These are phyloP conservation scores for Stromatinia cepivora DNA, from an alignment of 2,329 filamentous ascomycete species.

Conservation along the genomic window DNA sequence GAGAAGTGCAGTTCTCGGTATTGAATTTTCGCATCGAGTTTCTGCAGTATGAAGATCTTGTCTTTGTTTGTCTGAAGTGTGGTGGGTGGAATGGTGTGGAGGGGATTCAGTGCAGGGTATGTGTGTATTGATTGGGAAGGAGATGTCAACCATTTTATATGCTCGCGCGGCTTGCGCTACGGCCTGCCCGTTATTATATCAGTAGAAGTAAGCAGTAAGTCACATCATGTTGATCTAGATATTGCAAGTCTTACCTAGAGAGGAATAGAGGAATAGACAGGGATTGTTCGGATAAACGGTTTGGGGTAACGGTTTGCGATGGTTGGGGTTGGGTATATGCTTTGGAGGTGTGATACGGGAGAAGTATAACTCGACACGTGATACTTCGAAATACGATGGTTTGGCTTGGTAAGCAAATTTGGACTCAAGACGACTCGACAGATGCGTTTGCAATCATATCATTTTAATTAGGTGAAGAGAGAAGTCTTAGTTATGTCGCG, in stretches of 20 bases:
- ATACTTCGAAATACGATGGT: too few species aligned
- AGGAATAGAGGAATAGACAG: neutral
- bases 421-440: too few species aligned
- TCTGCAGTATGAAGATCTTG: neutral
- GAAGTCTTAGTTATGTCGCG: too few species aligned
- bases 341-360: neutral
- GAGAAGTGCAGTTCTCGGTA: neutral
- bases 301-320: neutral
- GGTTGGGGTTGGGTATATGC: neutral
- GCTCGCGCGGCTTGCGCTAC: neutral
- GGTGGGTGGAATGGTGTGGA: neutral
- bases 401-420: too few species aligned
- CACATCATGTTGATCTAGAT: neutral
- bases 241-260: neutral
- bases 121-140: neutral
- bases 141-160: neutral
- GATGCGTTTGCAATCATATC: too few species aligned
- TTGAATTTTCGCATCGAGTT: neutral
- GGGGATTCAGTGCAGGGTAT: too few species aligned
- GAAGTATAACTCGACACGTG: too few species aligned
- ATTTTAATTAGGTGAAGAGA: too few species aligned
- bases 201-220: neutral
- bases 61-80: neutral
- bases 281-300: neutral
- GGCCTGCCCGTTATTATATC: neutral